Base-by-base conservation (phyloP, 495 filamentous ascomycete species). In the Tetracladium marchalianum region DNA sequence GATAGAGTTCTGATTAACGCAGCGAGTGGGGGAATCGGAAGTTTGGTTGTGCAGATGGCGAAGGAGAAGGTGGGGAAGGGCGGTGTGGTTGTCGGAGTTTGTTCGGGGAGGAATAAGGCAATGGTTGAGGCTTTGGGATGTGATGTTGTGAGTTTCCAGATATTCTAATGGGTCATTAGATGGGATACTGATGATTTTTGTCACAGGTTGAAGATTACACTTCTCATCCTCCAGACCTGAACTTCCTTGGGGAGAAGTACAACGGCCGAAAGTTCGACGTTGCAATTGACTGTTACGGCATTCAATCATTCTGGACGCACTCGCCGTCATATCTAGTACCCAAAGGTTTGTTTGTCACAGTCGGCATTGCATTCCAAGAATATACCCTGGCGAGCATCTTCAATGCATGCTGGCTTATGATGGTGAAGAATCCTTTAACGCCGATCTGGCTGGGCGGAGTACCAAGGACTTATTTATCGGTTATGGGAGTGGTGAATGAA, bases 21-120 rank as follows among this genome's bases (percentile, higher is more conserved):
- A 0, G 67, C 62, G 0, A 62, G 64, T 43, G 69, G 69, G 5
- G 69, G 66, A 32, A 50, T 68, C 5, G 69, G 69, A 9, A 47
- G 41, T 1, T 41, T 66, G 51, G 59, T 54, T 15, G 53, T 69
- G 47, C 69, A 72, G 52, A 55, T 70, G 42, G 60, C 49, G 0
- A 47, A 57, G 32, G 41, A 47, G 13, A 39, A 33, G 32, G 64
- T 67, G 5, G 66, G 62, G 11, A 55, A 56, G 36, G 44, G 47
- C 11, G 66, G 67, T 35, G 32, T 49, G 12, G 38, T 68, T 15
- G 61, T 67, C 11, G 65, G 54, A 5, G 55, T 68, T 15, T 68
- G 64, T 41, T 66, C 64, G 11, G 58, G 55, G 24, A 34, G 52
- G 42, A 67, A 67, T 40, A 39, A 19, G 11, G 51, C 37, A 34